Evolutionary conservation across 352 stramenopile species (phyloP).

Genomic region (Pythium folliculosum): DNA sequence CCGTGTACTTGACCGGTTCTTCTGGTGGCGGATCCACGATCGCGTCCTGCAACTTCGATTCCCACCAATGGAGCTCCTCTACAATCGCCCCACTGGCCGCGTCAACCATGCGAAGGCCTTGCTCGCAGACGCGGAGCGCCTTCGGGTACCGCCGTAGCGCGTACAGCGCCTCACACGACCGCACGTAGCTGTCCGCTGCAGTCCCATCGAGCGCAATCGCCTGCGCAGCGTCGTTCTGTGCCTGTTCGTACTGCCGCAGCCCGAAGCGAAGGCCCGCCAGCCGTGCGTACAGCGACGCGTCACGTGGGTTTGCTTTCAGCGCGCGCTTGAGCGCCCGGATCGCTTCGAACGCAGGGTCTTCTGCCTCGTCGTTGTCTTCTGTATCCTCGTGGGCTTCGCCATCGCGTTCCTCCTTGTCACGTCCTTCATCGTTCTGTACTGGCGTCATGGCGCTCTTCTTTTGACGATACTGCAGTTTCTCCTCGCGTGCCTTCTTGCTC

Average conservation of each 20-base stretch:
- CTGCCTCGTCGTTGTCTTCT: constrained; percentile 5
- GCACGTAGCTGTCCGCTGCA: constrained; percentile 8
- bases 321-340: constrained; percentile 21
- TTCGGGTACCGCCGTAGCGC: constrained; percentile 18
- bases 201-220: constrained; percentile 10
- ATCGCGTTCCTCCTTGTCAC: background rate
- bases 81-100: background rate
- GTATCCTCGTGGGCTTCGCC: no score
- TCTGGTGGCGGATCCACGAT: constrained; percentile 19
- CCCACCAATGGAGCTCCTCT: constrained; percentile 4
- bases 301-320: constrained; percentile 9
- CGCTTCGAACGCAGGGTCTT: constrained; percentile 18
- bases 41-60: constrained; percentile 13
- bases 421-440: background rate
- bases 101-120: constrained; percentile 10
- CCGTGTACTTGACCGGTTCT: background rate
- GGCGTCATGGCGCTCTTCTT: background rate
- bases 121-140: constrained; percentile 22
- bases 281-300: background rate
- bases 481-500: background rate
- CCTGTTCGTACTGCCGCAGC: constrained; percentile 22
- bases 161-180: constrained; percentile 23
- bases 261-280: constrained; percentile 11
- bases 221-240: constrained; percentile 14
- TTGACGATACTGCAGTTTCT: background rate